Evolutionary conservation across 2,329 filamentous ascomycete species (phyloP).

Genomic region (Botryosphaeria dothidea): DNA sequence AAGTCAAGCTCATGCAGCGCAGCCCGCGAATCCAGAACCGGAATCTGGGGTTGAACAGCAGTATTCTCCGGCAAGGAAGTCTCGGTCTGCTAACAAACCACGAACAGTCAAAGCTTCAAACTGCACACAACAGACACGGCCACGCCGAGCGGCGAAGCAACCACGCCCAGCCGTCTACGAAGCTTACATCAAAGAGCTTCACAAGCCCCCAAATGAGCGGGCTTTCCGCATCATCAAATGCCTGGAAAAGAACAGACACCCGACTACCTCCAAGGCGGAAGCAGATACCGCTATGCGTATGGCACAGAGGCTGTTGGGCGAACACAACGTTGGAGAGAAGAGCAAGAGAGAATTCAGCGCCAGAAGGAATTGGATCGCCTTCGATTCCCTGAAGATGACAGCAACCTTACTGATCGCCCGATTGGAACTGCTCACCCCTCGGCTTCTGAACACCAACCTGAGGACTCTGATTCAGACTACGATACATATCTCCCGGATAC

Average conservation of each 20-base stretch:
- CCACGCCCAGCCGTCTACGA: not conserved
- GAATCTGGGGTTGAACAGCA: too few species aligned
- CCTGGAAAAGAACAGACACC: slow-evolving; percentile 11
- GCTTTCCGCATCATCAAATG: slow-evolving; percentile 20
- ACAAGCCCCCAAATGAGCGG: not conserved
- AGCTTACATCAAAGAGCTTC: not conserved
- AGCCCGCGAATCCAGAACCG: too few species aligned
- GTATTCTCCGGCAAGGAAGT: too few species aligned
- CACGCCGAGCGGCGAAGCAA: not conserved
- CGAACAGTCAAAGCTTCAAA: not conserved
- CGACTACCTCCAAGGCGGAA: slow-evolving; percentile 15
- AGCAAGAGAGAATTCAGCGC: not conserved
- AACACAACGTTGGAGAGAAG: slow-evolving; percentile 20
- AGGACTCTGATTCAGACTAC: too few species aligned
- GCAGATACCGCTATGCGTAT: not conserved
- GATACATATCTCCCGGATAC: not conserved
- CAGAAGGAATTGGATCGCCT: not conserved
- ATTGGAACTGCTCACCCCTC: not conserved
- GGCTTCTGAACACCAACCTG: not conserved
- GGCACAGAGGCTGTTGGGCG: slow-evolving; percentile 20
- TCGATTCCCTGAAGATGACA: not conserved
- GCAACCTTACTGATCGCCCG: not conserved
- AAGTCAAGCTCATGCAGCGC: too few species aligned
- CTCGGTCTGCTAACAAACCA: too few species aligned
- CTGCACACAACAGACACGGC: not conserved